Conservation (phyloP, 371 early-diverging fungal species). For the Syncephalis plumigaleata region DNA sequence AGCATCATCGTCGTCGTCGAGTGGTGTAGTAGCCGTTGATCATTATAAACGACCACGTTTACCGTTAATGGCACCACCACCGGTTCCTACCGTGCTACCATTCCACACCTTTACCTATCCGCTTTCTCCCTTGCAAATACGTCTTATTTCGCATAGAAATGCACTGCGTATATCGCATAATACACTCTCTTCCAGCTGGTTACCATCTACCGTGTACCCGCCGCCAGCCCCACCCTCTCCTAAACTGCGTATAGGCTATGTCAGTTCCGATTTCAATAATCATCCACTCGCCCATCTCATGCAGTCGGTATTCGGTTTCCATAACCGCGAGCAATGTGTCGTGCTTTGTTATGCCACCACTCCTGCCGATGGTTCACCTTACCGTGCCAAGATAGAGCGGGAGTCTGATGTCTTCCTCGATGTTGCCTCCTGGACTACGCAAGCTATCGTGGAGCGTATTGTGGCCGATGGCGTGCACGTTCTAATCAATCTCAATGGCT, state of each 20-base stretch:
- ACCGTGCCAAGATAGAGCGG: constrained; percentile 62
- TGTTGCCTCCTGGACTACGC: constrained; percentile 51
- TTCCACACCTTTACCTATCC: constrained; percentile 91
- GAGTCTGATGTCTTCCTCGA: constrained; percentile 31
- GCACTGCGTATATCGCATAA: constrained; percentile 60
- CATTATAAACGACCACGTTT: constrained; percentile 39
- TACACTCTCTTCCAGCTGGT: constrained; percentile 43
- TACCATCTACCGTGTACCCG: constrained; percentile 49
- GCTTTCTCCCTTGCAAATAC: constrained; percentile 58
- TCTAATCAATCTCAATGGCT: constrained; percentile 80
- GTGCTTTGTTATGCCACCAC: constrained; percentile 76
- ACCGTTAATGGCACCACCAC: constrained; percentile 36
- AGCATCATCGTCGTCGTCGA: no score
- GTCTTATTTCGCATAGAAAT: constrained; percentile 74
- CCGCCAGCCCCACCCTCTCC: constrained; percentile 55
- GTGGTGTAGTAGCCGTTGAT: constrained; percentile 13
- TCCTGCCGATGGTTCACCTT: constrained; percentile 55
- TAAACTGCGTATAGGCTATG: constrained; percentile 60
- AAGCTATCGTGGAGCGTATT: constrained; percentile 61
- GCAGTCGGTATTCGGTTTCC: constrained; percentile 88
- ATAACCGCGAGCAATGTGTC: constrained; percentile 44
- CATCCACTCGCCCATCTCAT: constrained; percentile 84
- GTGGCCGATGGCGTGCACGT: constrained; percentile 67
- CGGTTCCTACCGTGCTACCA: constrained; percentile 75
- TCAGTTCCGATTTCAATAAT: constrained; percentile 84